Conservation (phyloP, 805 yeast genomes). For the Hanseniaspora jakobsenii region DNA sequence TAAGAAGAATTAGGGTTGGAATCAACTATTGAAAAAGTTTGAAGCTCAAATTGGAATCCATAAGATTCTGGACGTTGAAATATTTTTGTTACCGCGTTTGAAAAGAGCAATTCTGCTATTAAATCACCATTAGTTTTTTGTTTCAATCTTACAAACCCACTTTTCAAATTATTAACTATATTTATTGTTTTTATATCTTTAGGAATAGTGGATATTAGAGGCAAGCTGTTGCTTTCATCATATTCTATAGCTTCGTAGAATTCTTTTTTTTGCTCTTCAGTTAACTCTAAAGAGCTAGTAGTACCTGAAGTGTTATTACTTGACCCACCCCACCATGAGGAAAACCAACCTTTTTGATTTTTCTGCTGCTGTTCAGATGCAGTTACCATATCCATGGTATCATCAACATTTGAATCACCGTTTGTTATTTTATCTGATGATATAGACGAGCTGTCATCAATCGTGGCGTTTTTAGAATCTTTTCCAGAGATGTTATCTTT, state of each 20-base stretch:
- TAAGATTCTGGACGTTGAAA: constrained; percentile 71
- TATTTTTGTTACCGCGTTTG: constrained; percentile 64
- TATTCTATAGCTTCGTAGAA: constrained; percentile 87
- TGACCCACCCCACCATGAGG: constrained; percentile 52
- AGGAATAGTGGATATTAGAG: constrained; percentile 47
- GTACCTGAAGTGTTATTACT: constrained; percentile 20
- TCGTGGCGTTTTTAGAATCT: constrained; percentile 7
- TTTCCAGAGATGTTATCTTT: constrained; percentile 5
- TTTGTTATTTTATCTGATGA: constrained; percentile 17
- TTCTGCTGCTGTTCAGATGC: neutral
- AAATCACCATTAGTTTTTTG: constrained; percentile 29
- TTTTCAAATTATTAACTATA: constrained; percentile 52
- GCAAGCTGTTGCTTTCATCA: constrained; percentile 44
- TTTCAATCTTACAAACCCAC: constrained; percentile 62
- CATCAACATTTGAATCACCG: no score
- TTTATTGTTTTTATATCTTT: constrained; percentile 59
- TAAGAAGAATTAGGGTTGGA: constrained; percentile 70
- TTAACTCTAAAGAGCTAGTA: constrained; percentile 43
- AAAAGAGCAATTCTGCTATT: constrained; percentile 69
- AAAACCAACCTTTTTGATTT: constrained; percentile 46
- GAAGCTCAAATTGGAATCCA: constrained; percentile 56
- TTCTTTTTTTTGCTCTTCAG: constrained; percentile 82
- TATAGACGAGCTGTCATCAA: no score
- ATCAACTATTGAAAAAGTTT: constrained; percentile 78
- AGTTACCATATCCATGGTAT: constrained; percentile 13